These are phyloP conservation scores for Sechiopsis laciniata DNA, from an alignment of 306 rosid genomes.

Conservation along the genomic window DNA sequence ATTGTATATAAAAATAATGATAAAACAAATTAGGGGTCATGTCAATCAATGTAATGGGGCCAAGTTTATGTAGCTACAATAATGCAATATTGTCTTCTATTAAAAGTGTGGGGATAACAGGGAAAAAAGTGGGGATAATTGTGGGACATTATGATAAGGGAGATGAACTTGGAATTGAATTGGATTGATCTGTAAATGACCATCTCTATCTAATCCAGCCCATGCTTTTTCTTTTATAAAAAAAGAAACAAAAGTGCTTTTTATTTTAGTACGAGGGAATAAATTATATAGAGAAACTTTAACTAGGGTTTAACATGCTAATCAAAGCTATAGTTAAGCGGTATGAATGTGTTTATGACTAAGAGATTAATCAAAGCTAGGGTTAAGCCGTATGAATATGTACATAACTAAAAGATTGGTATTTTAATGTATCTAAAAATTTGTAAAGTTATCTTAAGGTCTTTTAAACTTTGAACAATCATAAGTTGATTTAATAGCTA, in stretches of 20 bases:
- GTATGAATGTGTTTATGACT: too few relatives aligned
- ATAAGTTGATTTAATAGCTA: too few relatives aligned
- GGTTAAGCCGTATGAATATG: too few relatives aligned
- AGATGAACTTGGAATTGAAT: slow-evolving; percentile 3
- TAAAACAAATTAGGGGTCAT: neutral
- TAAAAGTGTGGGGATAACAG: neutral
- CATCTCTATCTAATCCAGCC: neutral
- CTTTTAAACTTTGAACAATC: too few relatives aligned
- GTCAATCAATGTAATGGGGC: slow-evolving; percentile 16
- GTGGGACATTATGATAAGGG: slow-evolving; percentile 10
- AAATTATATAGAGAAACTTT: neutral
- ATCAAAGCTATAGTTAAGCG: too few relatives aligned
- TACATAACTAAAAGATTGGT: too few relatives aligned
- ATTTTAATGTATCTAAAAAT: too few relatives aligned
- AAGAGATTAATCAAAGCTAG: too few relatives aligned
- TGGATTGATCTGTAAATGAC: neutral
- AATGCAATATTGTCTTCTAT: neutral
- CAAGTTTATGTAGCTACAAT: neutral
- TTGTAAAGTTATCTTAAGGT: too few relatives aligned
- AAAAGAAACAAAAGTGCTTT: neutral
- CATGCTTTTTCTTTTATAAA: neutral
- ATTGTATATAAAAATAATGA: neutral
- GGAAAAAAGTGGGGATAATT: neutral
- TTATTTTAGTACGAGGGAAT: neutral
- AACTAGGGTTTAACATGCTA: too few relatives aligned